phyloP scores from a whole-genome alignment of 78 protist species.

The Protostelium mycophagum region DNA sequence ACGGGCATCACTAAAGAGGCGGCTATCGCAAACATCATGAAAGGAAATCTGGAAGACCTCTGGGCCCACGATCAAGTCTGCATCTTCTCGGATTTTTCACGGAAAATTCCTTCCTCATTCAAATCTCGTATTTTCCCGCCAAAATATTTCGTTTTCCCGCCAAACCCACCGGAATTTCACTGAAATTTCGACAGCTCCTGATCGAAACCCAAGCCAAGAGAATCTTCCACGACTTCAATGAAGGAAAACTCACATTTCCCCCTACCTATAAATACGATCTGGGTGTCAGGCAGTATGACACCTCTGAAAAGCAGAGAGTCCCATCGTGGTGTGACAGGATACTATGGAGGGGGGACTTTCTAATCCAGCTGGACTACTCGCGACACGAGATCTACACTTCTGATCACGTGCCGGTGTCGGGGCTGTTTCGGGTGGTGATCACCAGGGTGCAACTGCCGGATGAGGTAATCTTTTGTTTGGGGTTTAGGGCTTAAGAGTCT shows the following conservation, averaged over 20 bases:
- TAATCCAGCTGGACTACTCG: constrained; percentile 19
- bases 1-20: neutral
- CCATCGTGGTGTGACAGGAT: constrained; percentile 78
- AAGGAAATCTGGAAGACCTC: neutral
- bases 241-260: constrained; percentile 38
- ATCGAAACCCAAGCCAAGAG: neutral
- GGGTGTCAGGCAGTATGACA: constrained; percentile 62
- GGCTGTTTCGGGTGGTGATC: neutral
- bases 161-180: too few relatives aligned
- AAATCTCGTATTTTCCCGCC: too few relatives aligned
- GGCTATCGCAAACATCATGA: neutral
- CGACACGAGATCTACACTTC: constrained; percentile 29
- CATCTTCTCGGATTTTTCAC: neutral
- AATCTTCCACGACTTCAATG: constrained; percentile 4
- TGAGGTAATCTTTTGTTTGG: neutral
- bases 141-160: too few relatives aligned
- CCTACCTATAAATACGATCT: constrained; percentile 79
- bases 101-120: too few relatives aligned
- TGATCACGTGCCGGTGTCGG: constrained; percentile 84
- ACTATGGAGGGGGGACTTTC: constrained; percentile 38
- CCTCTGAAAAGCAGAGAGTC: constrained; percentile 62
- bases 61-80: neutral
- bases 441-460: neutral
- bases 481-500: too few relatives aligned
- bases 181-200: neutral